Evolutionary conservation across 83 land plant genomes (phyloP).

Genomic region (Diphasiastrum complanatum): DNA sequence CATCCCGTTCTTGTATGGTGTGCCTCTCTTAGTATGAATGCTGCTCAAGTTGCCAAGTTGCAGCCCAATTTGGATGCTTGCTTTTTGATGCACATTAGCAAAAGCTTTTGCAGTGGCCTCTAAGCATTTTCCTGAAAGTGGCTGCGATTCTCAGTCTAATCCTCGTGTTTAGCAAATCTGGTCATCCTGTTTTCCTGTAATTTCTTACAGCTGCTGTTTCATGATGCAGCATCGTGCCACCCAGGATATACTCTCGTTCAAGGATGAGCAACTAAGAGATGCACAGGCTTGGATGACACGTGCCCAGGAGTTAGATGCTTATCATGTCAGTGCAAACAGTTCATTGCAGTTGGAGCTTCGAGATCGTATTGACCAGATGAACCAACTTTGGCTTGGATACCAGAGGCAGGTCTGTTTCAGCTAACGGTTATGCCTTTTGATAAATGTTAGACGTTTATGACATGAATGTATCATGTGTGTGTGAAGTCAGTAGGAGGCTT

Average conservation of each 20-base stretch:
- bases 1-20: too few relatives aligned
- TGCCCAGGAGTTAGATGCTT: conserved; percentile 76
- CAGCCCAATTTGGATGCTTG: too few relatives aligned
- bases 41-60: too few relatives aligned
- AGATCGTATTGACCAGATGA: conserved; percentile 79
- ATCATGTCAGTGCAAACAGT: conserved; percentile 52
- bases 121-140: too few relatives aligned
- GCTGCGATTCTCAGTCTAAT: too few relatives aligned
- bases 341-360: conserved; percentile 81
- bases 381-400: conserved; percentile 74
- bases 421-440: background rate
- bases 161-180: too few relatives aligned
- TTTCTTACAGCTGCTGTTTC: too few relatives aligned
- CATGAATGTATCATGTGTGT: background rate
- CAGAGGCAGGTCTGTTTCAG: conserved; percentile 66
- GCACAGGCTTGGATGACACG: conserved; percentile 90
- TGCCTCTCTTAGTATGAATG: too few relatives aligned
- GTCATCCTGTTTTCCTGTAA: too few relatives aligned
- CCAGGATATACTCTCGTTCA: conserved; percentile 66
- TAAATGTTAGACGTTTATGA: background rate
- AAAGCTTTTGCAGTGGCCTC: too few relatives aligned
- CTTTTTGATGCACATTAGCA: too few relatives aligned
- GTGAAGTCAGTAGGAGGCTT: background rate
- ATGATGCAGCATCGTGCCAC: conserved; percentile 55
- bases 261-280: conserved; percentile 85